Conservation (phyloP, 495 filamentous ascomycete species). For the Evansstolkia leycettana region DNA sequence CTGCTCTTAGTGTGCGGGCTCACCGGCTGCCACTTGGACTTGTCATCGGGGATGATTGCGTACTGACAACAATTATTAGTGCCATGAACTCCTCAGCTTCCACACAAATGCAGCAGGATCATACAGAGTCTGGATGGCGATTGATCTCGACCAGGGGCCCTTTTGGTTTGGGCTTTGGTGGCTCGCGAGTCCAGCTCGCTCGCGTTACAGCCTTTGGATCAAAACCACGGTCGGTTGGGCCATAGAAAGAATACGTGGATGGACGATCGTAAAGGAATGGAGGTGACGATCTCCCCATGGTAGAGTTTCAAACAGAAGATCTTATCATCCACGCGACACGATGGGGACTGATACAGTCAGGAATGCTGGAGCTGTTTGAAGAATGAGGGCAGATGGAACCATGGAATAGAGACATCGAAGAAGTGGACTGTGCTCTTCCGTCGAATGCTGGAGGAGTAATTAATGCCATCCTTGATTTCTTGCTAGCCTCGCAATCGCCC, state of each 20-base stretch:
- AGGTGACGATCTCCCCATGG: constrained; percentile 47
- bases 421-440: constrained; percentile 1
- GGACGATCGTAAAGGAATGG: constrained; percentile 67
- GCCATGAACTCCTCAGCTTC: too few species aligned
- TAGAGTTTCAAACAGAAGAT: constrained; percentile 14
- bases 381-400: constrained; percentile 8
- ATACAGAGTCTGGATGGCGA: constrained; percentile 67
- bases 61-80: background rate
- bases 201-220: constrained; percentile 74
- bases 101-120: constrained; percentile 9
- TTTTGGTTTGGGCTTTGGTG: constrained; percentile 47
- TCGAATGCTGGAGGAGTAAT: too few species aligned
- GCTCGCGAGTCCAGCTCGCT: constrained; percentile 49
- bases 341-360: constrained; percentile 6
- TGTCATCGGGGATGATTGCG: constrained; percentile 18
- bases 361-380: constrained; percentile 16
- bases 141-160: constrained; percentile 71
- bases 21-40: constrained; percentile 51
- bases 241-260: constrained; percentile 33
- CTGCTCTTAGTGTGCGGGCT: constrained; percentile 51
- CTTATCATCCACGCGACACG: constrained; percentile 22
- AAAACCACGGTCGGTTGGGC: constrained; percentile 47
- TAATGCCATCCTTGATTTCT: too few species aligned
- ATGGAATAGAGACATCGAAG: constrained; percentile 4
- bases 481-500: too few species aligned